Percentiles rank a stretch among this genome's conserved stretches.
These are phyloP conservation scores for Serendipita sp. DNA, from an alignment of 768 basidiomycete genomes.

Conservation along the genomic window DNA sequence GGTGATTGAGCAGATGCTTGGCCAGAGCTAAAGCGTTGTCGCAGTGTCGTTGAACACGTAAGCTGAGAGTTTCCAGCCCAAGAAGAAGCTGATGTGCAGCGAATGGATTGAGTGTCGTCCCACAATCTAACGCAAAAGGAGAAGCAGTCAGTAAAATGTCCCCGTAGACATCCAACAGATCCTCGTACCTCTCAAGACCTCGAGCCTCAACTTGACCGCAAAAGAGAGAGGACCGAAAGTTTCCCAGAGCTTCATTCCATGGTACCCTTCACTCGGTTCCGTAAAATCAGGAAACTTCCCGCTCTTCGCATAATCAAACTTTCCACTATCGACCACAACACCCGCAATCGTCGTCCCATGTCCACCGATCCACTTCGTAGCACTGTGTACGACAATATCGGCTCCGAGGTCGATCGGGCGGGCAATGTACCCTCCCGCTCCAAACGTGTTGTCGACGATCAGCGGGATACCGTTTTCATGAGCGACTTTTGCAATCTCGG, in stretches of 20 bases:
- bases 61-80: slow-evolving; percentile 60
- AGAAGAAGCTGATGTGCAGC: slow-evolving; percentile 61
- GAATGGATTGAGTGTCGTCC: slow-evolving; percentile 52
- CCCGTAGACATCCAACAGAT: not conserved
- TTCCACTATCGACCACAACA: slow-evolving; percentile 56
- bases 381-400: slow-evolving; percentile 65
- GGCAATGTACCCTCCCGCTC: slow-evolving; percentile 52
- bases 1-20: slow-evolving; percentile 11
- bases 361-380: slow-evolving; percentile 57
- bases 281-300: slow-evolving; percentile 64
- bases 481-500: slow-evolving; percentile 57
- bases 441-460: slow-evolving; percentile 71
- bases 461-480: slow-evolving; percentile 58
- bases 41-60: slow-evolving; percentile 55
- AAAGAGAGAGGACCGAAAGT: slow-evolving; percentile 51
- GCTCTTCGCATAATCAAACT: slow-evolving; percentile 25
- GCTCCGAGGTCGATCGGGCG: slow-evolving; percentile 60
- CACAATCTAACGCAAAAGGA: slow-evolving; percentile 49
- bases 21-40: slow-evolving; percentile 59
- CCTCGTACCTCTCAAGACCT: slow-evolving; percentile 13
- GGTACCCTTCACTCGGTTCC: slow-evolving; percentile 58
- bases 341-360: slow-evolving; percentile 71
- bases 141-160: not conserved
- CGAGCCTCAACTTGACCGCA: slow-evolving; percentile 47
- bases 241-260: slow-evolving; percentile 51